Base-by-base conservation (phyloP, 1,139 yeast species). In the Wickerhamomyces sp. region DNA sequence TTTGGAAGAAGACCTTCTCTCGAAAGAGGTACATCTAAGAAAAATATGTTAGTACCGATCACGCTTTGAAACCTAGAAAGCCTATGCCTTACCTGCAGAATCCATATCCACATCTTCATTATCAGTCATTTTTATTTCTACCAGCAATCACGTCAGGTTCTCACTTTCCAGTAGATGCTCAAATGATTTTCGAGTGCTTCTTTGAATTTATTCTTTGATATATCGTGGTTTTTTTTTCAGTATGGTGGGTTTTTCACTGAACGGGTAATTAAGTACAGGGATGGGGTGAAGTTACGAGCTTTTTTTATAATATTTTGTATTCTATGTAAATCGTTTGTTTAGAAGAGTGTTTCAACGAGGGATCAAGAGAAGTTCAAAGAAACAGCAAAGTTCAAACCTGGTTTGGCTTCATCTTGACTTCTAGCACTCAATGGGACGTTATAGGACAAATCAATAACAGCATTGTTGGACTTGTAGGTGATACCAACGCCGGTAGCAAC, bases 361-460 rank as follows among this genome's bases (percentile, higher is more conserved):
- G 10, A 29, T 29, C 31, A 60, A 42, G 51, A 58, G 44, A 62
- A 62, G 44, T 61, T 59, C 37, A 65, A 46, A 5, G 60, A 55
- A 27, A 64, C 57, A 6, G 66, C 61, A 40, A 65, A 59, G 8
- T 65, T 58, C 13, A 65, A 45, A 0, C 69, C 68, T 10, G 66
- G 64, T 37, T 62, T 63, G 23, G 62, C 56, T 26, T 47, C 41
- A 39, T 62, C 66, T 36, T 57, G 57, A 10, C 50, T 34, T 46
- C 66, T 59, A 15, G 51, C 42, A 10, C 60, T 53, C 37, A 65
- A 43, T n/a, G 69, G 69, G 27, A 64, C 43, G 35, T 62, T 62
- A 47, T 65, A 65, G 1, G 64, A 57, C 29, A 65, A 42, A 43
- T 64, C 67, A 49, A 65, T 43, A 38, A 48, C 41, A 3, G 68